Base-by-base conservation (phyloP, 306 rosid species). In the Dryas octopetala region DNA sequence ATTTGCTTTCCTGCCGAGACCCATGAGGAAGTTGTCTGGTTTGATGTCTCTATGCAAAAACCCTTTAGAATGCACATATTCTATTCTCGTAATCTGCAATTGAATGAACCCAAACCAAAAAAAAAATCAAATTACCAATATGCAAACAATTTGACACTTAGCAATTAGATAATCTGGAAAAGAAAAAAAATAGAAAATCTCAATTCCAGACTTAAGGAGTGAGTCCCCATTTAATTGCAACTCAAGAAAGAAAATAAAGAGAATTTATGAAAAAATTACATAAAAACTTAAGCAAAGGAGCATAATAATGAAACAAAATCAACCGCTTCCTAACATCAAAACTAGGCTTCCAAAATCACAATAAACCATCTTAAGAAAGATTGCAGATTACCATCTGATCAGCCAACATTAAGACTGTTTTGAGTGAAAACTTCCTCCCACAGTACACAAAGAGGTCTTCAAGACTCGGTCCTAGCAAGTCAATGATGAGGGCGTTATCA, bases 1-100 rank as follows among this genome's bases (percentile, higher is more conserved):
- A 84, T 95, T 95, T 78, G 98, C 98, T 82, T 91, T 95, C 53
- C 96, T 91, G 74, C 97, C 98, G 81, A 95, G 98, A 68, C 80
- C 80, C 80, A 95, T 95, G 61, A 95, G 96, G 83, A 90, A 95
- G 82, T 95, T 95, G 83, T 95, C 99, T 7, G 99, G 99, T 79
- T 95, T 95, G 67, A 95, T 83, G 81, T 95, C 99, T 82, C 99
- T 90, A 44, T 92, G 99, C 60, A 95, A 82, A 71, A 85, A 95
- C 47, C 92, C 92, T 82, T 83, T 88, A 48, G 96, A 86, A 71
- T 90, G 96, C 64, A 88, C 15, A 62, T 84, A 88, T 59, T 90
- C 96, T 74, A 88, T 79, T 80, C 90, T 86, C 0, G 81, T 67
- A 69, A 90, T 87, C 96, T 90, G 92, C 17, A 61, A 73, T 11